Evolutionary conservation across 2,329 filamentous ascomycete genomes (phyloP).

Genomic region (Sclerotinia glacialis): DNA sequence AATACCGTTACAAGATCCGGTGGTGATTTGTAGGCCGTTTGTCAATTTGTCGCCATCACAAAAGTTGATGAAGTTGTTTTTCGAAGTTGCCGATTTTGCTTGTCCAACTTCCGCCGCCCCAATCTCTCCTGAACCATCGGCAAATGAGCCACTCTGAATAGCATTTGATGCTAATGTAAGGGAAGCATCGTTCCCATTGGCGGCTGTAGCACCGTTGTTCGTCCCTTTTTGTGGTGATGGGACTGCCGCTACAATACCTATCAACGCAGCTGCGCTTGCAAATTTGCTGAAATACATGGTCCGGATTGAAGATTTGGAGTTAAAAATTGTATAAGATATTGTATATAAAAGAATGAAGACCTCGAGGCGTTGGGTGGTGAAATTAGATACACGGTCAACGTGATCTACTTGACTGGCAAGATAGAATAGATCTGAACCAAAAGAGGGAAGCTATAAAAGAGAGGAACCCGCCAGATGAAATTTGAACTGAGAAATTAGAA

Average conservation of each 20-base stretch:
- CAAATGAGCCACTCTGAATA: slow-evolving; percentile 36
- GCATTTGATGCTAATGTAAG: slow-evolving; percentile 32
- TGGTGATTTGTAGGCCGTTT: slow-evolving; percentile 56
- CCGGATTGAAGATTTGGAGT: slow-evolving; percentile 11
- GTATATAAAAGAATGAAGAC: slow-evolving; percentile 36
- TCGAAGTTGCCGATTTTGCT: slow-evolving; percentile 33
- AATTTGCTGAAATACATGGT: slow-evolving; percentile 32
- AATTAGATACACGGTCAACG: slow-evolving; percentile 41
- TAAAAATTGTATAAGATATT: slow-evolving; percentile 8
- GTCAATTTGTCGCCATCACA: slow-evolving; percentile 48
- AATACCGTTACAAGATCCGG: slow-evolving; percentile 58
- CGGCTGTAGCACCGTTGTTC: slow-evolving; percentile 1
- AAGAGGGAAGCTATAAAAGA: slow-evolving; percentile 35
- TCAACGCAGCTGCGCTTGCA: slow-evolving; percentile 31
- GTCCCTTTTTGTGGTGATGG: slow-evolving; percentile 23
- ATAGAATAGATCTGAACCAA: slow-evolving; percentile 30
- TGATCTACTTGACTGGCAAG: slow-evolving; percentile 41
- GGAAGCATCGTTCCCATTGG: slow-evolving; percentile 19
- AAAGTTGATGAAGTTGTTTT: slow-evolving; percentile 40
- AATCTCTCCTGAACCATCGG: slow-evolving; percentile 33
- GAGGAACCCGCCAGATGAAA: slow-evolving; percentile 34
- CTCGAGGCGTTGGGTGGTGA: slow-evolving; percentile 37
- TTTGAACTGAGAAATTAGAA: slow-evolving; percentile 26
- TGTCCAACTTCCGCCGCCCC: slow-evolving; percentile 33
- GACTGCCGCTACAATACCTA: slow-evolving; percentile 28